Percentiles rank a stretch among this genome's conserved stretches.
Conservation (phyloP, 208 protist species). For the Phytomonas sp. region DNA sequence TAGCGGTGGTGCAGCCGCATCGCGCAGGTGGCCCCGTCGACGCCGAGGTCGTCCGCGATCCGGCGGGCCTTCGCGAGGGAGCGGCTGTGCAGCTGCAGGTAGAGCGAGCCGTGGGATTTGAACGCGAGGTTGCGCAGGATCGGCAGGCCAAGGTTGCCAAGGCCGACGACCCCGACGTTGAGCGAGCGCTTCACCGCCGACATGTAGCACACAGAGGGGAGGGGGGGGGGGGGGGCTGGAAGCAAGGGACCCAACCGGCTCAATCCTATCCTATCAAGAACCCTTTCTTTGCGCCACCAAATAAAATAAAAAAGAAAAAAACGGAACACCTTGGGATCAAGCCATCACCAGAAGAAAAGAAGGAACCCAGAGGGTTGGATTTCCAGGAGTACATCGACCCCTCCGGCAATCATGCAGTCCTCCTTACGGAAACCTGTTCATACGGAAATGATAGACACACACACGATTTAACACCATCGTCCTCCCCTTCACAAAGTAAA, state of each 20-base stretch:
- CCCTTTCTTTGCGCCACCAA: not conserved
- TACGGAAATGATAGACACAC: too few relatives aligned
- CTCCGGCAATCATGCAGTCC: not conserved
- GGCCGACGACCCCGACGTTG: constrained; percentile 80
- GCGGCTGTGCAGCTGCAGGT: constrained; percentile 82
- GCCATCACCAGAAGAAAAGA: too few relatives aligned
- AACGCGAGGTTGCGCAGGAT: constrained; percentile 84
- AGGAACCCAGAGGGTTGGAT: too few relatives aligned
- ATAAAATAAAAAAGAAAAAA: not conserved
- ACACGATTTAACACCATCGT: too few relatives aligned
- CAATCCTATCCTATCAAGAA: not conserved
- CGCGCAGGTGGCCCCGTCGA: constrained; percentile 76
- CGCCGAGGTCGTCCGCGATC: constrained; percentile 67
- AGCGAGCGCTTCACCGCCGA: constrained; percentile 65
- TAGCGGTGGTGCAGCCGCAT: constrained; percentile 81
- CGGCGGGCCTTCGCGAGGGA: constrained; percentile 45
- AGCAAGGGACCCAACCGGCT: not conserved
- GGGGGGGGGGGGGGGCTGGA: not conserved
- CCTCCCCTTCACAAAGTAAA: too few relatives aligned
- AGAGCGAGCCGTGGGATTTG: constrained; percentile 78
- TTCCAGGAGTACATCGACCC: not conserved
- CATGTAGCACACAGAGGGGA: constrained; percentile 17
- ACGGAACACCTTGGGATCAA: not conserved
- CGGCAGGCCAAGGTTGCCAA: constrained; percentile 82
- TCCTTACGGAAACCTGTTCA: too few relatives aligned